Evolutionary conservation across 2,329 filamentous ascomycete species (phyloP).

Genomic region (Hypoxylon sp.): DNA sequence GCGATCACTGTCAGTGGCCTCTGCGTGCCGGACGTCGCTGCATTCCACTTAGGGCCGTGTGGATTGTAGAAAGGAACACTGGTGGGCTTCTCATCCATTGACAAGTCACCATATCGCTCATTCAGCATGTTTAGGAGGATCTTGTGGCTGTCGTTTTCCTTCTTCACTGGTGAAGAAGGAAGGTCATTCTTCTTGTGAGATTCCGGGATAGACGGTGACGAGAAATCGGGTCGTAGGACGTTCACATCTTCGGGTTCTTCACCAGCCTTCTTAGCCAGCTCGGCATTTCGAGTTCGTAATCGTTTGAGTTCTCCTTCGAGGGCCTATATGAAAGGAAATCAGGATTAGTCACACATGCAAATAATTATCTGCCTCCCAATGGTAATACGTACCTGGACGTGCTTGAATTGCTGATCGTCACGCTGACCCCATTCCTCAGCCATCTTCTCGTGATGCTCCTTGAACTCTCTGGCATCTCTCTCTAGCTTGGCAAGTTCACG

Average conservation of each 20-base stretch:
- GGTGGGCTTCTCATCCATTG: not conserved
- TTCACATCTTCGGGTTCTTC: not conserved
- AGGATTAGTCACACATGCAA: conserved; percentile 19
- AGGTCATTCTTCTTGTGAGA: not conserved
- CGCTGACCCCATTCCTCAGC: conserved; percentile 40
- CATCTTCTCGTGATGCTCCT: conserved; percentile 44
- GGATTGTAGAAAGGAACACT: not conserved
- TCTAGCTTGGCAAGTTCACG: not conserved
- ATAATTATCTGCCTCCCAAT: not conserved
- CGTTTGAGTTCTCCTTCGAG: conserved; percentile 46
- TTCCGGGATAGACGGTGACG: conserved; percentile 1
- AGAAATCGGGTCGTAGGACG: not conserved
- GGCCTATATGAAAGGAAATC: conserved; percentile 31
- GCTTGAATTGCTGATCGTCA: conserved; percentile 46
- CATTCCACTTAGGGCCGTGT: conserved; percentile 20
- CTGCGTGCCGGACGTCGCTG: not conserved
- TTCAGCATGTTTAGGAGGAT: not conserved
- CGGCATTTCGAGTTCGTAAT: conserved; percentile 29
- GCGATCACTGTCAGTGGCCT: not conserved
- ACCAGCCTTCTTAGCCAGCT: conserved; percentile 34
- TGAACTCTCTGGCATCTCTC: conserved; percentile 27
- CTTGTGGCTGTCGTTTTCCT: conserved; percentile 3
- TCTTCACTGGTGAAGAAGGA: conserved; percentile 1
- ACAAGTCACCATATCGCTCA: not conserved
- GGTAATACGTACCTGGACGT: conserved; percentile 47